Evolutionary conservation across 2,329 filamentous ascomycete species (phyloP).

Genomic region (Scedosporium aurantiacum): DNA sequence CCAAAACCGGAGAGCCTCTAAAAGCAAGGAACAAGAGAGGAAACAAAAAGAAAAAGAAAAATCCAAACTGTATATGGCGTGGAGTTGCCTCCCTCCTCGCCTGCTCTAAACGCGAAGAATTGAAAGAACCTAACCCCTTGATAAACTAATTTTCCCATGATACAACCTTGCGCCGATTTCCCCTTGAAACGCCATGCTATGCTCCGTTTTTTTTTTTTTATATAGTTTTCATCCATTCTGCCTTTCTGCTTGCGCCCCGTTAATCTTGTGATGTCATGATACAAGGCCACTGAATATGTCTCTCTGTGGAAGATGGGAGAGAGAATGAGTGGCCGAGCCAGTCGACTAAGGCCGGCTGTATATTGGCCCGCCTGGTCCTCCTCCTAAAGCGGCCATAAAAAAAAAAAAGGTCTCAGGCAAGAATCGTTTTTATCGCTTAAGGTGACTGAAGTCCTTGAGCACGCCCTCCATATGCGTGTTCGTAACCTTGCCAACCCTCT

Average conservation of each 20-base stretch:
- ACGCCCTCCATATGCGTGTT: slow-evolving; percentile 80
- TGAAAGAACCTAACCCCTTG: too few relatives aligned
- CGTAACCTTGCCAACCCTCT: slow-evolving; percentile 68
- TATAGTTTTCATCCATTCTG: neutral
- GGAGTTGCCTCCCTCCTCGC: too few relatives aligned
- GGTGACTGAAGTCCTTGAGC: slow-evolving; percentile 57
- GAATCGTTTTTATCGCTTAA: neutral
- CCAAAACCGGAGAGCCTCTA: neutral
- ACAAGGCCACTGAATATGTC: neutral
- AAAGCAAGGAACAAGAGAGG: neutral
- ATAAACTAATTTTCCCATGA: neutral
- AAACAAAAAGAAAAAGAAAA: neutral
- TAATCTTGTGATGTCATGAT: neutral
- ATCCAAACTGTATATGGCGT: too few relatives aligned
- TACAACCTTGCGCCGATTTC: neutral
- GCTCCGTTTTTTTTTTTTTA: neutral
- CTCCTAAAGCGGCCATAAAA: neutral
- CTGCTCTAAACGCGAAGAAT: too few relatives aligned
- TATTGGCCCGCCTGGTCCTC: neutral
- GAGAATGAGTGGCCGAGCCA: neutral
- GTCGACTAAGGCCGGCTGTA: neutral
- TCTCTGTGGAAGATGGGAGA: neutral
- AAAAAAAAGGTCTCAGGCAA: neutral
- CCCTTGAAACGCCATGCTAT: neutral
- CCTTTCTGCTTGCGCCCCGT: neutral